Evolutionary conservation across 2,329 filamentous ascomycete species (phyloP), one percentile per base, ranked within the genome.

Genomic region (Alternaria sp.): DNA sequence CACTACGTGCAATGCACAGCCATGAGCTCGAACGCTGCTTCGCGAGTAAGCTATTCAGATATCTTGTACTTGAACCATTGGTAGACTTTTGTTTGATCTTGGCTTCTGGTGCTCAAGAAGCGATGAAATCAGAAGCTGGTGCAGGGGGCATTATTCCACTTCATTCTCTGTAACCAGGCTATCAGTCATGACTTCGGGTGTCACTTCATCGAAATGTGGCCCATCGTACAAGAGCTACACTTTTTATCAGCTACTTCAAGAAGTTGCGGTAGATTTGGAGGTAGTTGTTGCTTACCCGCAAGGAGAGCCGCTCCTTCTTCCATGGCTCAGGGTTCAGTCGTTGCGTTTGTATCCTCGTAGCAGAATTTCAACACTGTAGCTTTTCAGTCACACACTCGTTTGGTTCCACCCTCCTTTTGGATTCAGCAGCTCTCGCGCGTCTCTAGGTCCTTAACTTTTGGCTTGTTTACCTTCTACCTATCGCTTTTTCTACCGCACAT

Each of bases 271-370:
- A 14, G 12, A 11, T n/a, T 12, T n/a, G 12, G 22, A 27, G 10
- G 45, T n/a, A 30, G 28, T 18, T 16, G 32, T 30, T 56, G 18
- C 4, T 43, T 44, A 58, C 10, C 36, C 44, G 22, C 36, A 41
- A 20, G 28, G 48, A 57, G 55, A 53, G 49, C 22, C 43, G 43
- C 25, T 16, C 48, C 28, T 60, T 32, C 40, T 10, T 16, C 18
- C 25, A 22, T 40, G 58, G 48, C 36, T 45, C 54, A 57, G 40
- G 41, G 36, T 57, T 44, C 28, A 48, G 36, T 46, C 16, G 40
- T 41, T 41, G 36, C 48, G n/a, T 57, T 20, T 25, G 53, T 30
- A 57, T 49, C 27, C 46, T 51, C 27, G 41, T n/a, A 30, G 30
- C 18, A n/a, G 27, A 51, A 27, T 38, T 36, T 44, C 43, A 54